Base-by-base conservation (phyloP, 1,139 yeast species). In the Suhomyces ambrosiae region DNA sequence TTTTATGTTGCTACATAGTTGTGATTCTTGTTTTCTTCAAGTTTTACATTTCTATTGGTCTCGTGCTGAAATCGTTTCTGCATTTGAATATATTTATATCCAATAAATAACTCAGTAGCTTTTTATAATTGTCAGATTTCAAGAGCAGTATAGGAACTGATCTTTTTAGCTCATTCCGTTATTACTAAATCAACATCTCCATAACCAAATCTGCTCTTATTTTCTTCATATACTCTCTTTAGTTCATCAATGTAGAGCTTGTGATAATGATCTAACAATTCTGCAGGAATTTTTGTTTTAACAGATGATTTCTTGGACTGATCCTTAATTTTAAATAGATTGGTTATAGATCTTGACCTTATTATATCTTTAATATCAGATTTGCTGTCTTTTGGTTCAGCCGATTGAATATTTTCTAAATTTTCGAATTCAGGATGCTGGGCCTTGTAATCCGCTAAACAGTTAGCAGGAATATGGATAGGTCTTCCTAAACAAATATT, bases 401-500 rank as follows among this genome's bases (percentile, higher is more conserved):
- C 16, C 29, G 46, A n/a, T 35, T 22, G 13, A 5, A 18, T 8
- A 2, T 34, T 12, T 34, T 32, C 44, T 40, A 30, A 49, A 10
- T 32, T 30, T 7, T 46, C 53, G 14, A 50, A 50, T 15, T 60
- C 67, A 2, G 71, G 65, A 42, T 67, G 61, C 35, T 60, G 47
- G 13, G 48, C 44, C 36, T 52, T 52, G 42, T 65, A 65, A 1
- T 65, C 67, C 30, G 56, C 59, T 24, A 70, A 44, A n/a, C 60
- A 53, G 13, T 65, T 63, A 4, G 58, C 51, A 2, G 90, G 88
- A 4, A 90, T 77, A 26, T 76, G 69, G 14, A 92, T 85, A 2
- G 98, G 97, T 27, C 68, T 68, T 0, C 98, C 98, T 30, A 86
- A 79, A 24, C 86, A 88, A 16, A 90, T 76, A 48, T 86, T 75